A percentile compares a stretch with the other conserved stretches of the same genome.
Conservation (phyloP, 164 flowering plant species). For the Kalanchoe fedtschenkoi region DNA sequence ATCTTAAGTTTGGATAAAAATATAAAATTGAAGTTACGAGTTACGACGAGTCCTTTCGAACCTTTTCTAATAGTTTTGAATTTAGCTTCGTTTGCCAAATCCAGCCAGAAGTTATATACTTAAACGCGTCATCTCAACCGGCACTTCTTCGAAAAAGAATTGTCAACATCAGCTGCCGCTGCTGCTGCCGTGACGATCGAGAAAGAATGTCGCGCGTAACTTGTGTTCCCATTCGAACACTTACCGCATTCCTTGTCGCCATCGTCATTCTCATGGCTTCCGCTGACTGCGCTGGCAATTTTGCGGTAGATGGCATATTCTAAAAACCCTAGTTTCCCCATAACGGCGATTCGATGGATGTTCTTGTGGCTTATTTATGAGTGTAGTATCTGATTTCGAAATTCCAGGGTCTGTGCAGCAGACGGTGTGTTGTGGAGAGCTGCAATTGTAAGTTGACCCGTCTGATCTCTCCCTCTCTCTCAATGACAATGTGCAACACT, state of each 20-base stretch:
- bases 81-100: too few relatives aligned
- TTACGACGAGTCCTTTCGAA: too few relatives aligned
- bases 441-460: conserved; percentile 62
- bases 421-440: conserved; percentile 51
- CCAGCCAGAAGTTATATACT: too few relatives aligned
- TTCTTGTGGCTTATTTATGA: neutral
- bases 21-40: too few relatives aligned
- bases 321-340: neutral
- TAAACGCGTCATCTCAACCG: too few relatives aligned
- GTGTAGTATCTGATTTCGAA: neutral
- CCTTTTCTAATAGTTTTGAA: too few relatives aligned
- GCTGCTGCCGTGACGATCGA: neutral
- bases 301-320: conserved; percentile 12
- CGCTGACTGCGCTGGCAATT: conserved; percentile 13
- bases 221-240: neutral
- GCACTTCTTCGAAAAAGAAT: too few relatives aligned
- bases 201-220: conserved; percentile 6
- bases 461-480: too few relatives aligned
- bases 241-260: conserved; percentile 14
- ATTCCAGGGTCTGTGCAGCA: conserved; percentile 55
- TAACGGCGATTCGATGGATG: neutral
- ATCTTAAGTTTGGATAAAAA: too few relatives aligned
- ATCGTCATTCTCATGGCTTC: conserved; percentile 10
- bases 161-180: too few relatives aligned
- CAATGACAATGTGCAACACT: neutral